Evolutionary conservation across 2,329 filamentous ascomycete species (phyloP).

Genomic region (Gnomoniopsis sp.): DNA sequence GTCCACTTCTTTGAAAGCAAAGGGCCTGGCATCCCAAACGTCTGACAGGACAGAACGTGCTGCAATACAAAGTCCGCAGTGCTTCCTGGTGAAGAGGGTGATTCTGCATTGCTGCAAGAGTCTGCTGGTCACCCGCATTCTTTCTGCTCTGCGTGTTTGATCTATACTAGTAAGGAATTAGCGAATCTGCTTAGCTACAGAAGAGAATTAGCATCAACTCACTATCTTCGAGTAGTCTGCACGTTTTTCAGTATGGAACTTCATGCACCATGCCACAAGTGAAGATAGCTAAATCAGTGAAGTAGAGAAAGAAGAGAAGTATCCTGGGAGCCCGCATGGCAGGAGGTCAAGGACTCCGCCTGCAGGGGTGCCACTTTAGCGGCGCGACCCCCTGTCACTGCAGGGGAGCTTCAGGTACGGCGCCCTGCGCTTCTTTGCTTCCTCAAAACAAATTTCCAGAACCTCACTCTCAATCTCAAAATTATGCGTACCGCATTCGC

Average conservation of each 20-base stretch:
- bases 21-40: constrained; percentile 65
- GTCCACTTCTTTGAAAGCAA: constrained; percentile 67
- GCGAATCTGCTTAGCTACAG: background rate
- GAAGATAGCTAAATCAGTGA: background rate
- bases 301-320: background rate
- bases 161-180: background rate
- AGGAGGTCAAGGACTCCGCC: background rate
- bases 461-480: background rate
- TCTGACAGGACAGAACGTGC: constrained; percentile 66
- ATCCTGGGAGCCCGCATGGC: background rate
- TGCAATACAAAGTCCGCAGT: constrained; percentile 67
- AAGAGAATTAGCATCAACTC: background rate
- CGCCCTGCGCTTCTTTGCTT: background rate
- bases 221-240: background rate
- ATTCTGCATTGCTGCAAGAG: constrained; percentile 58
- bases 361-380: constrained; percentile 9
- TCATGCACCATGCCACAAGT: background rate
- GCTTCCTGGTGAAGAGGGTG: constrained; percentile 71
- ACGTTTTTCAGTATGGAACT: background rate
- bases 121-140: constrained; percentile 50
- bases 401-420: constrained; percentile 13
- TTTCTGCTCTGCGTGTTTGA: background rate
- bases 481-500: background rate
- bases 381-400: background rate
- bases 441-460: constrained; percentile 10